Percentiles rank a stretch among this genome's conserved stretches.
Conservation (phyloP, 192 early-diverging fungal species). For the Paraglomus brasilianum region DNA sequence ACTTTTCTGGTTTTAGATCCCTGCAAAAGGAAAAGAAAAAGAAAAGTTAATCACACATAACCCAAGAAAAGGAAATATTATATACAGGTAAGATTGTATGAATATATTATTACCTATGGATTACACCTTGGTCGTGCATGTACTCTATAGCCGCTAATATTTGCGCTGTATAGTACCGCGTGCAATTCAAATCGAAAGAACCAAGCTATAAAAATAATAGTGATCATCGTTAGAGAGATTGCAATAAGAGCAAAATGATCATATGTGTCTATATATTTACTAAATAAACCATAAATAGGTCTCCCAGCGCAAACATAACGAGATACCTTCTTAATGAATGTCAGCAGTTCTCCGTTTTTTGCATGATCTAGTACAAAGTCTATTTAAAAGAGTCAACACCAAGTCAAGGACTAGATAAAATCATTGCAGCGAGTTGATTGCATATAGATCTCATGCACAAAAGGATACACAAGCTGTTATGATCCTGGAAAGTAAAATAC, state of each 20-base stretch:
- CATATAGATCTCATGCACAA: neutral
- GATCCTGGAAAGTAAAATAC: slow-evolving; percentile 96
- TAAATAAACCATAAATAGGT: neutral
- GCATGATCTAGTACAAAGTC: slow-evolving; percentile 92
- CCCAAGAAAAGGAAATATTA: slow-evolving; percentile 1
- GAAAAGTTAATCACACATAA: neutral
- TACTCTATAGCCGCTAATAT: slow-evolving; percentile 85
- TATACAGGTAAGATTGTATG: slow-evolving; percentile 6
- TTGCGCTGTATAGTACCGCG: slow-evolving; percentile 86
- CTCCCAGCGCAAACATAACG: neutral
- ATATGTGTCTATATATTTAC: slow-evolving; percentile 5
- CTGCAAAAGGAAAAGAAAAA: slow-evolving; percentile 38
- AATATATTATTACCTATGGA: slow-evolving; percentile 61
- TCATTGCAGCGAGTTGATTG: neutral
- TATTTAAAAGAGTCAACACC: slow-evolving; percentile 28
- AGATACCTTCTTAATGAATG: slow-evolving; percentile 72
- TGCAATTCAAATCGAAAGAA: slow-evolving; percentile 66
- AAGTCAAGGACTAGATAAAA: slow-evolving; percentile 7
- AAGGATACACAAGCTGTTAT: slow-evolving; percentile 71
- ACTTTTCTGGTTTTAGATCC: slow-evolving; percentile 96
- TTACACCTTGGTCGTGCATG: slow-evolving; percentile 79
- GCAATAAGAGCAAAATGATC: slow-evolving; percentile 17
- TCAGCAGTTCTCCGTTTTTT: slow-evolving; percentile 87
- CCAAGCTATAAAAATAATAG: slow-evolving; percentile 57
- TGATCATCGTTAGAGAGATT: neutral